These are phyloP conservation scores for Capsella bursapastoris DNA, from an alignment of 345 rosid species.

Conservation along the genomic window DNA sequence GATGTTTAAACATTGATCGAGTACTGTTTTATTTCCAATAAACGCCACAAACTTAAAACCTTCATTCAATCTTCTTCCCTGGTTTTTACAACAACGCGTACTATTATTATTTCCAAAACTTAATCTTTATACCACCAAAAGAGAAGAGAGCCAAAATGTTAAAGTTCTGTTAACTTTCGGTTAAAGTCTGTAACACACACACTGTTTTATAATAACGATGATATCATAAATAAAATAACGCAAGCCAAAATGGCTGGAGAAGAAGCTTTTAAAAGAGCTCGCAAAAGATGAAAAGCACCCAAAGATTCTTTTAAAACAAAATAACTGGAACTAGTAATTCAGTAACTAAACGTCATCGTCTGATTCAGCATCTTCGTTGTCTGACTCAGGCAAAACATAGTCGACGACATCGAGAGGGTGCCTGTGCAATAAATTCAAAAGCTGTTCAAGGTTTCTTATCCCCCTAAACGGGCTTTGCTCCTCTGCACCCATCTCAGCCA, in stretches of 20 bases:
- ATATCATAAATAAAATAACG: not conserved
- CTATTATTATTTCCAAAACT: conserved; percentile 16
- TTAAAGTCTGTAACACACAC: not conserved
- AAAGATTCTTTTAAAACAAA: conserved; percentile 5
- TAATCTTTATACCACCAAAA: conserved; percentile 16
- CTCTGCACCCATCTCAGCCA: not conserved
- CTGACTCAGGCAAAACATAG: conserved; percentile 54
- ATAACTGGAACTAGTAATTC: conserved; percentile 9
- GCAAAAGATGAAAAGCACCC: conserved; percentile 24
- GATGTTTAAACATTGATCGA: not conserved
- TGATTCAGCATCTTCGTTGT: conserved; percentile 54
- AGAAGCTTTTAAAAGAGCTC: conserved; percentile 30
- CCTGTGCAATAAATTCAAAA: conserved; percentile 54
- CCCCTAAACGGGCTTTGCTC: conserved; percentile 35
- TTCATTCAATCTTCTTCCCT: not conserved
- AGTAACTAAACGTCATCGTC: conserved; percentile 58
- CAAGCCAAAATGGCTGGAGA: conserved; percentile 16
- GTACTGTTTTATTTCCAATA: not conserved
- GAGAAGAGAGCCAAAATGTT: not conserved
- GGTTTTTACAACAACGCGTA: not conserved
- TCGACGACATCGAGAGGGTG: conserved; percentile 46
- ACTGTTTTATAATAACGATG: not conserved
- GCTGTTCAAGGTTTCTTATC: conserved; percentile 53
- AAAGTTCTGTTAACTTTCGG: not conserved
- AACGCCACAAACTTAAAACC: not conserved